Conservation (phyloP, 2,329 filamentous ascomycete genomes). For the Aspergillus pseudoterreus region DNA sequence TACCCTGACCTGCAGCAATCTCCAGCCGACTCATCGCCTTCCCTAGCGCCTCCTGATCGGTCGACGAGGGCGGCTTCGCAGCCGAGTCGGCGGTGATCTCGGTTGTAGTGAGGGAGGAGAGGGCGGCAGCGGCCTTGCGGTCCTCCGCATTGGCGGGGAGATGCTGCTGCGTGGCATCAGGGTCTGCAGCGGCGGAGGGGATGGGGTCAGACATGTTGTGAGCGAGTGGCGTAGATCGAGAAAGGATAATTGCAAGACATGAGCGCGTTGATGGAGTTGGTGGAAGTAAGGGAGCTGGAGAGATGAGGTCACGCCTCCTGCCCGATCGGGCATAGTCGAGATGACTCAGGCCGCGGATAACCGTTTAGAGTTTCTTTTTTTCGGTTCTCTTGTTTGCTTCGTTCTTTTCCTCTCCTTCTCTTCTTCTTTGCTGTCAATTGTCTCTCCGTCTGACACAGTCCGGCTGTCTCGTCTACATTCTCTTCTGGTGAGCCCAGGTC, state of each 20-base stretch:
- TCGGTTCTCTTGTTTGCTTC: not conserved
- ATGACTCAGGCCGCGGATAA: slow-evolving; percentile 18
- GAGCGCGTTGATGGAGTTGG: not conserved
- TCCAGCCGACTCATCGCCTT: slow-evolving; percentile 50
- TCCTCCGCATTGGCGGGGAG: slow-evolving; percentile 46
- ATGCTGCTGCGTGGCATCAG: slow-evolving; percentile 28
- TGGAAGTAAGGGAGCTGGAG: not conserved
- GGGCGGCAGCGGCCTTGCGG: slow-evolving; percentile 49
- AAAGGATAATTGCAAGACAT: not conserved
- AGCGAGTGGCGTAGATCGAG: not conserved
- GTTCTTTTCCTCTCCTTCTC: not conserved
- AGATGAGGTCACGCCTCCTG: not conserved
- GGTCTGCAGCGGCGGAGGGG: slow-evolving; percentile 36
- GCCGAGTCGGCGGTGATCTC: slow-evolving; percentile 35
- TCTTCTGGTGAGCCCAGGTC: not conserved
- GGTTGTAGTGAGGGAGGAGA: slow-evolving; percentile 44
- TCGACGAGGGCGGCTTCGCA: slow-evolving; percentile 30
- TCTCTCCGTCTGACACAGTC: too few relatives aligned
- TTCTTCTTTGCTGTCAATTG: not conserved
- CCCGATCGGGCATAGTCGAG: slow-evolving; percentile 2
- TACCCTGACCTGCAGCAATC: slow-evolving; percentile 32
- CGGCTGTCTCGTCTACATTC: not conserved
- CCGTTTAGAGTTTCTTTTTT: slow-evolving; percentile 7
- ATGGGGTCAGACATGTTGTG: slow-evolving; percentile 31
- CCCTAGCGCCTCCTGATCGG: slow-evolving; percentile 47